phyloP scores from a whole-genome alignment of 2,329 filamentous ascomycete genomes.

The Aspergillus floridensis region DNA sequence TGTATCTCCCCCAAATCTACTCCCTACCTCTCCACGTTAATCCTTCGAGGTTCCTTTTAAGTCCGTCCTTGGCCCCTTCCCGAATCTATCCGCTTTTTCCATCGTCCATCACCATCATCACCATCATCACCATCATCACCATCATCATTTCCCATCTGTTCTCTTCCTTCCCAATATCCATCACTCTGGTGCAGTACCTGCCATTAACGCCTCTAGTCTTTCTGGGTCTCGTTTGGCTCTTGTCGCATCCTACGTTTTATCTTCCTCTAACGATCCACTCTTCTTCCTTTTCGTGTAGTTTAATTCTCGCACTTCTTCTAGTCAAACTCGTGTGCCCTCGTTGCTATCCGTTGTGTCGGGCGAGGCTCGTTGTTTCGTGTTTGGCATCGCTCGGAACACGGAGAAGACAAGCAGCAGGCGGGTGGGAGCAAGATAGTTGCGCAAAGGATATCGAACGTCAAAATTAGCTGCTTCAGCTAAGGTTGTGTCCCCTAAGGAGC shows the following conservation, averaged over 20 bases:
- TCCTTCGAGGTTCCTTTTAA: neutral
- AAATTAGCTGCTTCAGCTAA: conserved; percentile 12
- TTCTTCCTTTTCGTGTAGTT: neutral
- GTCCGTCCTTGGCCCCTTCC: neutral
- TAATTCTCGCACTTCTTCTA: neutral
- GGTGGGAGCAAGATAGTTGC: neutral
- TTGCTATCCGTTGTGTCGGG: neutral
- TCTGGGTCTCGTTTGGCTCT: neutral
- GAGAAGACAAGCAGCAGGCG: neutral
- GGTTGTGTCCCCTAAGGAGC: conserved; percentile 7
- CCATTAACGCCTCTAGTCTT: neutral
- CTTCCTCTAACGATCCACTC: conserved; percentile 1
- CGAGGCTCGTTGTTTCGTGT: neutral
- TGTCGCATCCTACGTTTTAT: neutral
- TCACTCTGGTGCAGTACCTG: conserved; percentile 4
- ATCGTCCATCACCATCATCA: neutral
- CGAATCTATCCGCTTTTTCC: neutral
- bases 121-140: neutral
- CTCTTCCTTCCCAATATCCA: neutral
- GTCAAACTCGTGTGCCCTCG: neutral
- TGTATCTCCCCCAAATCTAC: neutral
- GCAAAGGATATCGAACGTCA: conserved; percentile 15
- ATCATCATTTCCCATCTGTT: neutral
- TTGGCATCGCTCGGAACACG: neutral
- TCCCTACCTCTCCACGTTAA: neutral